Conservation (phyloP, 1,284 basidiomycete genomes). For the Papiliotrema terrestris region DNA sequence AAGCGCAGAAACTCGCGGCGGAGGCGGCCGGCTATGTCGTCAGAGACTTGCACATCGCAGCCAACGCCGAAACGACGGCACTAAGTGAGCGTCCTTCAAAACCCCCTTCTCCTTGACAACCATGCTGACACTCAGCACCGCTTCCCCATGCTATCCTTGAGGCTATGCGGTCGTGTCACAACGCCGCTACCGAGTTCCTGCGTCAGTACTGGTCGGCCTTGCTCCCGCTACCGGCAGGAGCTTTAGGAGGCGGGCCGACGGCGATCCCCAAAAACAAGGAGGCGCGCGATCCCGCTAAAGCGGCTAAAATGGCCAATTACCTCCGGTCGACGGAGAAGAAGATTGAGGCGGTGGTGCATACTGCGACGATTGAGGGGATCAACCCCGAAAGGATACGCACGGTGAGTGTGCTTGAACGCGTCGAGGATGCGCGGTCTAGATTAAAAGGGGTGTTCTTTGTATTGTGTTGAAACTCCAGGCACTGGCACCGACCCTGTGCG, state of each 20-base stretch:
- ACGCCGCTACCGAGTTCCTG: slow-evolving; percentile 90
- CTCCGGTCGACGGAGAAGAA: slow-evolving; percentile 74
- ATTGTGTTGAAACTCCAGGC: slow-evolving; percentile 54
- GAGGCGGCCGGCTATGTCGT: slow-evolving; percentile 30
- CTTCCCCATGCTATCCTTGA: slow-evolving; percentile 74
- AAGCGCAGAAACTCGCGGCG: slow-evolving; percentile 32
- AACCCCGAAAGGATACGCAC: slow-evolving; percentile 64
- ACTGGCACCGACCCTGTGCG: slow-evolving; percentile 71
- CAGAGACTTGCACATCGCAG: slow-evolving; percentile 32
- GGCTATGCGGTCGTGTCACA: slow-evolving; percentile 83
- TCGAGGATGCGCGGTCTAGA: background rate
- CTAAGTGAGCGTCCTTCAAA: slow-evolving; percentile 17
- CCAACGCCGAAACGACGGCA: slow-evolving; percentile 34
- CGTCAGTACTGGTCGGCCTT: slow-evolving; percentile 92
- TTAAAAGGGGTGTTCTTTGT: background rate
- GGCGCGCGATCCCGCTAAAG: slow-evolving; percentile 54
- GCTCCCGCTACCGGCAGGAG: slow-evolving; percentile 65
- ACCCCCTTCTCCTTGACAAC: background rate
- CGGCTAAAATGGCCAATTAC: slow-evolving; percentile 78
- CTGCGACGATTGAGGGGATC: slow-evolving; percentile 60
- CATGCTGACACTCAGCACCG: slow-evolving; percentile 55
- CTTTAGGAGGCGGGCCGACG: slow-evolving; percentile 44
- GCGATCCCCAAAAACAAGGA: slow-evolving; percentile 7
- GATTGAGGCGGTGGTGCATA: slow-evolving; percentile 67
- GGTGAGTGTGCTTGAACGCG: slow-evolving; percentile 52